Conservation (phyloP, 768 basidiomycete species). For the Mycena polygramma region DNA sequence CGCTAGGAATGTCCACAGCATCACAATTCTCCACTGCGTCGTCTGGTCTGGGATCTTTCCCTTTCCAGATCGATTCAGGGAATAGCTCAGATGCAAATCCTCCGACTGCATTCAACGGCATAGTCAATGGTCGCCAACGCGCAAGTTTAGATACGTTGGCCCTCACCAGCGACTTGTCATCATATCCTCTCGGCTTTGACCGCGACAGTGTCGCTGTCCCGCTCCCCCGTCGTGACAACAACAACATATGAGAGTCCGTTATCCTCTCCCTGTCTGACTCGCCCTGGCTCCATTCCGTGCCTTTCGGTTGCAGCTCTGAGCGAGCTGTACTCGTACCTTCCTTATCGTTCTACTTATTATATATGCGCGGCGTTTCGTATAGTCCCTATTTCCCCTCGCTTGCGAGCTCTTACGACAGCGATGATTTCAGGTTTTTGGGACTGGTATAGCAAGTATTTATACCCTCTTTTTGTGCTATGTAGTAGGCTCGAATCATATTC, state of each 20-base stretch:
- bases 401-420: conserved; percentile 36
- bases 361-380: conserved; percentile 14
- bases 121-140: conserved; percentile 67
- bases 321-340: conserved; percentile 36
- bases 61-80: conserved; percentile 87
- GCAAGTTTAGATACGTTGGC: conserved; percentile 90
- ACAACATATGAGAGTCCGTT: conserved; percentile 22
- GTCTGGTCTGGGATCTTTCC: conserved; percentile 86
- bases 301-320: conserved; percentile 33
- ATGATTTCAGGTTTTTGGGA: conserved; percentile 34
- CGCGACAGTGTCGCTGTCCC: conserved; percentile 55
- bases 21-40: conserved; percentile 85
- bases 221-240: conserved; percentile 36
- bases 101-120: conserved; percentile 53
- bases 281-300: conserved; percentile 26
- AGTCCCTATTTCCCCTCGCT: conserved; percentile 27
- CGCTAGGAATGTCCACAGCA: conserved; percentile 79
- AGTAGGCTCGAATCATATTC: not conserved
- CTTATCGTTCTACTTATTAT: conserved; percentile 39
- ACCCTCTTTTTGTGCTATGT: conserved; percentile 22
- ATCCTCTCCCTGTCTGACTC: conserved; percentile 12
- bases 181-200: conserved; percentile 87
- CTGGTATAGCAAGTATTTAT: conserved; percentile 35
- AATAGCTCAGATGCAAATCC: conserved; percentile 52
- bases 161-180: conserved; percentile 84